Evolutionary conservation across 306 rosid genomes (phyloP), one percentile per base, ranked within the genome.

Genomic region (Prunus dulcis): DNA sequence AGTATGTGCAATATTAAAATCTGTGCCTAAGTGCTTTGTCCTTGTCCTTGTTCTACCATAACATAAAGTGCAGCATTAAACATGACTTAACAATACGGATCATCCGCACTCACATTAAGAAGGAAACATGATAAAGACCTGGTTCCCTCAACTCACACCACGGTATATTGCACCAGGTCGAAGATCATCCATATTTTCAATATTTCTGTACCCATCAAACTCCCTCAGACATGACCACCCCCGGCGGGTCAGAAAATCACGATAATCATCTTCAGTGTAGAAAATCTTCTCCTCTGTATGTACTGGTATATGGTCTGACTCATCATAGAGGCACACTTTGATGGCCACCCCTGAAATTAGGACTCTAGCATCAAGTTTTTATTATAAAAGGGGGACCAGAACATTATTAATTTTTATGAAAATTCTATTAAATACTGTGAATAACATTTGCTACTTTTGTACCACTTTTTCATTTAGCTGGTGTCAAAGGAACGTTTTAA

Each of bases 161-260:
- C 97, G 96, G 55, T 92, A 94, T 51, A 90, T 84, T 52, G 91
- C 96, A 80, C 92, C 96, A 34, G 95, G 95, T 41, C 93, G 91
- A 76, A 94, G 96, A 82, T 94, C 96, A 80, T 92, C 98, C 93
- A 94, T 84, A 66, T 88, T 92, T 60, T 92, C 97, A 23, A 91
- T 90, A 81, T 84, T 89, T 84, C 94, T 89, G 68, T 92, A 94
- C 64, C 90, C 88, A 18, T 92, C 93, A 75, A 89, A 84, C 83
- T 92, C 98, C 85, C 95, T 82, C 12, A 94, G 89, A 79, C 86
- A 55, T 32, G 91, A 78, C 98, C 97, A 94, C 64, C 86, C 91
- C 32, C 95, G 89, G 20, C 94, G 96, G 14, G 89, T 69, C 77
- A 94, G 83, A 78, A 90, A 94, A 47, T 92, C 94, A 17, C 88